Evolutionary conservation across 345 rosid species (phyloP).

Genomic region (Syzygium oleosum): DNA sequence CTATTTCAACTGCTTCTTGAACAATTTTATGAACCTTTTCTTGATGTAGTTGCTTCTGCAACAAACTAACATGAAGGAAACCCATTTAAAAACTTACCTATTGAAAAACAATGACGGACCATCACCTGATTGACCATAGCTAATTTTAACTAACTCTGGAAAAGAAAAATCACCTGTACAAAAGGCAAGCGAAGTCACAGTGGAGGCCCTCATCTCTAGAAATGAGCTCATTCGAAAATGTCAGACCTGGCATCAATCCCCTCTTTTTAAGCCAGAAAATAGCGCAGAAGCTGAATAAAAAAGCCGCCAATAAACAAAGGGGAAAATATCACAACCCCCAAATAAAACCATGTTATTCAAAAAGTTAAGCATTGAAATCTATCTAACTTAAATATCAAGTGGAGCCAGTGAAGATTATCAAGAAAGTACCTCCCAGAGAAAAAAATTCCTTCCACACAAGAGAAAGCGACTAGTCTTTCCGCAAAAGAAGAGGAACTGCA

Average conservation of each 20-base stretch:
- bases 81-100: background rate
- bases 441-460: constrained; percentile 88
- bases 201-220: constrained; percentile 93
- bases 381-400: background rate
- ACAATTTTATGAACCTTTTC: constrained; percentile 60
- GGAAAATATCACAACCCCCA: background rate
- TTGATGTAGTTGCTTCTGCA: constrained; percentile 46
- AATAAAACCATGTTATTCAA: background rate
- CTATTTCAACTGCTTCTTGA: constrained; percentile 80
- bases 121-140: background rate
- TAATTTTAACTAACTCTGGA: background rate
- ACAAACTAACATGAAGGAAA: constrained; percentile 33
- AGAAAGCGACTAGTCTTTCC: constrained; percentile 80
- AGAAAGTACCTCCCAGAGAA: constrained; percentile 78
- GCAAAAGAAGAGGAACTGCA: constrained; percentile 72
- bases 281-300: constrained; percentile 73
- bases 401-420: background rate
- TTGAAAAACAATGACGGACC: background rate
- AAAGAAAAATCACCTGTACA: constrained; percentile 48
- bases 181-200: constrained; percentile 93
- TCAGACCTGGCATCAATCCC: constrained; percentile 93
- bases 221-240: constrained; percentile 89
- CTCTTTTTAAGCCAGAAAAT: constrained; percentile 97
- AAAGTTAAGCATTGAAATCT: background rate
- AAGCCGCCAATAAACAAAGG: background rate